Conservation (phyloP, 495 filamentous ascomycete species). For the Penicillium desertorum region DNA sequence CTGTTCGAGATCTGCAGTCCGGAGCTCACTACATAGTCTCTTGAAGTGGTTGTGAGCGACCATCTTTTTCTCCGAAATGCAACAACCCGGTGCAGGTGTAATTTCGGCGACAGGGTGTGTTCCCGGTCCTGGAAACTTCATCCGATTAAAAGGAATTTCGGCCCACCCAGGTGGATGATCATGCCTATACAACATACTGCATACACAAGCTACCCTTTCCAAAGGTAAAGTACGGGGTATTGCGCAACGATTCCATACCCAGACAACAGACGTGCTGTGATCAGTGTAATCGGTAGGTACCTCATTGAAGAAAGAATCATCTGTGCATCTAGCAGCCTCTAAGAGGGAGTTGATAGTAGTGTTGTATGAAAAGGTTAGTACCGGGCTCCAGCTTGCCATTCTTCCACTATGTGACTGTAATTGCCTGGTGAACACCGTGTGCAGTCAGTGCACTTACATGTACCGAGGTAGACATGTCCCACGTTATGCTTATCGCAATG, state of each 20-base stretch:
- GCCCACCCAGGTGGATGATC: conserved; percentile 41
- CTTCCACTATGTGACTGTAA: conserved; percentile 48
- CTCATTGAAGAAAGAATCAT: conserved; percentile 52
- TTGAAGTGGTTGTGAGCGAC: conserved; percentile 24
- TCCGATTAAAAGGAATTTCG: conserved; percentile 47
- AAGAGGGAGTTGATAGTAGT: conserved; percentile 39
- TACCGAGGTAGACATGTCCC: conserved; percentile 27
- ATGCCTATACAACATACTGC: conserved; percentile 33
- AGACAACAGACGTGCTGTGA: conserved; percentile 18
- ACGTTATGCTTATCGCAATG: conserved; percentile 49
- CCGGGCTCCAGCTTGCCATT: conserved; percentile 44
- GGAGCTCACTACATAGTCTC: conserved; percentile 39
- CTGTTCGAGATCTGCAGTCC: conserved; percentile 46
- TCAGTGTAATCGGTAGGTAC: conserved; percentile 7
- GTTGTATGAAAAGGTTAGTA: conserved; percentile 37
- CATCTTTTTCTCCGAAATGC: conserved; percentile 43
- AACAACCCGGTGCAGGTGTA: conserved; percentile 47
- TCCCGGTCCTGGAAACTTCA: conserved; percentile 47
- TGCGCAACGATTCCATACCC: conserved; percentile 42
- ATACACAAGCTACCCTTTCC: conserved; percentile 38
- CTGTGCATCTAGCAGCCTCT: conserved; percentile 46
- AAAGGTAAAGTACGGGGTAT: conserved; percentile 44
- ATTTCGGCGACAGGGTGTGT: conserved; percentile 22
- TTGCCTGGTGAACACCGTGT: conserved; percentile 41
- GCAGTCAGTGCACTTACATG: conserved; percentile 15